A percentile compares a stretch with the other conserved stretches of the same genome.
Evolutionary conservation across 352 stramenopile genomes (phyloP).

Genomic region (Phytophthora uliginosa): DNA sequence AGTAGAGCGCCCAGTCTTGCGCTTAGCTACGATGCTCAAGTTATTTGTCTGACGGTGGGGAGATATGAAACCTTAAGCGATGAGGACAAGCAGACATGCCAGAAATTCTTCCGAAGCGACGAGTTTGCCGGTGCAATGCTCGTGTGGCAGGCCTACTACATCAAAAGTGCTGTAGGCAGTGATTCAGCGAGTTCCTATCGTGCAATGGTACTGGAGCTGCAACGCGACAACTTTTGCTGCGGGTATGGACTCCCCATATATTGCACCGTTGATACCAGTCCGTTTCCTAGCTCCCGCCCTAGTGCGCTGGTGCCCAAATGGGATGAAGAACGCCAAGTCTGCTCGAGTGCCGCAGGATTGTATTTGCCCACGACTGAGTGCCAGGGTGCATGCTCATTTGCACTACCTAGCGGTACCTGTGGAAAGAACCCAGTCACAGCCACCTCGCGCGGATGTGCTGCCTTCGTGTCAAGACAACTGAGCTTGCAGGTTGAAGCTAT

Average conservation of each 20-base stretch:
- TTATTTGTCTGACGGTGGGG: constrained; percentile 71
- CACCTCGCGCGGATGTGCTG: constrained; percentile 61
- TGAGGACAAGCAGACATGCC: constrained; percentile 47
- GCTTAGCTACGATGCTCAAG: constrained; percentile 48
- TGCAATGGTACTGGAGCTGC: constrained; percentile 64
- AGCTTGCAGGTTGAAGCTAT: constrained; percentile 61
- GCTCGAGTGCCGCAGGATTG: constrained; percentile 28
- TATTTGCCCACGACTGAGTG: constrained; percentile 72
- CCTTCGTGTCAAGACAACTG: constrained; percentile 54
- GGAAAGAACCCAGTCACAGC: constrained; percentile 63
- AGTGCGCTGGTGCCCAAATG: constrained; percentile 38
- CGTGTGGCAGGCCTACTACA: constrained; percentile 84
- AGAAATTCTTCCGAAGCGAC: constrained; percentile 65
- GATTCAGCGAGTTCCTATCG: constrained; percentile 41
- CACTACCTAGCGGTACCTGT: constrained; percentile 70
- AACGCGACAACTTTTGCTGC: constrained; percentile 79
- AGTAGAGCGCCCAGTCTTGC: constrained; percentile 26
- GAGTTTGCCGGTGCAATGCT: constrained; percentile 70
- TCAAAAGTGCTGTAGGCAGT: constrained; percentile 45
- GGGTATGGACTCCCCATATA: constrained; percentile 66
- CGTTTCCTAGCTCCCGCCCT: constrained; percentile 62
- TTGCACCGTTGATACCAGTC: constrained; percentile 52
- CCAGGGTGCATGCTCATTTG: constrained; percentile 59
- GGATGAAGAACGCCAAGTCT: constrained; percentile 40
- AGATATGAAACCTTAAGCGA: constrained; percentile 53